Base-by-base conservation (phyloP, 352 stramenopile species). In the Globisporangium okanoganense region DNA sequence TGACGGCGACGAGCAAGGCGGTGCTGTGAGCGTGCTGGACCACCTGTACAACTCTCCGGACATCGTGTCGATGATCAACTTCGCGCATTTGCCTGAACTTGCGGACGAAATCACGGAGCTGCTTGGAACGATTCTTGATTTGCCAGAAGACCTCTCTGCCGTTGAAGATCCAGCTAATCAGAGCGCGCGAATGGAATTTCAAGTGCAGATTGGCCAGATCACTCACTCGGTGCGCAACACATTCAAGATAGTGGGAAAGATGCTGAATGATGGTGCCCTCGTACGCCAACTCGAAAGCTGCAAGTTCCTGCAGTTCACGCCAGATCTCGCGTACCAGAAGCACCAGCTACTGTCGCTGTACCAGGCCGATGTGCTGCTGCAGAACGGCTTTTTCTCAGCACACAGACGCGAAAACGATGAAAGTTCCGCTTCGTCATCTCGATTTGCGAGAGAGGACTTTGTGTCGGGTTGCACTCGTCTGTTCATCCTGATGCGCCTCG, bases 401-500 rank as follows among this genome's bases (percentile, higher is more conserved):
- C 67, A 85, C 38, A 58, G 65, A 13, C 52, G 62, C 35, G 59
- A 71, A 22, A 70, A 62, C 3, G 61, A 72, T 25, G 71, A 70
- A 33, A 70, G 69, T 40, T 66, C 65, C 44, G 68, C 65, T 1
- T 74, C 69, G 4, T 61, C 69, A 6, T 69, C 70, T 20, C 80
- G 73, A 2, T 90, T 81, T 65, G 65, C 65, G 2, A 65, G 71
- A 3, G 77, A 90, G 47, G 79, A 89, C 31, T 89, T 92, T 24
- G 76, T 92, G 52, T 88, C 78, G 8, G 85, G 73, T 40, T 92
- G 79, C 58, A 92, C 85, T 8, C 79, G 85, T 1, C 56, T 94
- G 27, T 95, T 93, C 54, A 92, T 95, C 53, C 66, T 95, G 56
- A 67, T 95, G 51, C 82, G 76, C 2, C 56, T 91, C 41, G 82